Percentiles rank a stretch among this genome's conserved stretches.
These are phyloP conservation scores for Luffa acutangula DNA, from an alignment of 306 rosid species.

Conservation along the genomic window DNA sequence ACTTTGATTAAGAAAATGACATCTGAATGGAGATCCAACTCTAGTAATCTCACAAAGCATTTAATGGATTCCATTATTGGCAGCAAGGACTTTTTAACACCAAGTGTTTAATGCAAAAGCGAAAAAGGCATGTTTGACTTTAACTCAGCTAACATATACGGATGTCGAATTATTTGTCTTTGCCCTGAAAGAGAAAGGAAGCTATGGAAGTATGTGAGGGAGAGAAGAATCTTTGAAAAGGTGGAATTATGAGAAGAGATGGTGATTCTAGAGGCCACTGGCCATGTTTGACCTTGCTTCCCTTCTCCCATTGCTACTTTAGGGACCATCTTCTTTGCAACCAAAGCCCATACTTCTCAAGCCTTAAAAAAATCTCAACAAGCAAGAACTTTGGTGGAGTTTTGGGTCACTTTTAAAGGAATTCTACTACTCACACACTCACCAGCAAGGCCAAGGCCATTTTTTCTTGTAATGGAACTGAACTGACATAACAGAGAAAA, in stretches of 20 bases:
- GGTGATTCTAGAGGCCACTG: constrained; percentile 2
- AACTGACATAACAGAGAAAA: neutral
- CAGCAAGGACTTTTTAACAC: neutral
- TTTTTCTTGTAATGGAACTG: neutral
- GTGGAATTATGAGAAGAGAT: neutral
- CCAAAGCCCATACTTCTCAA: neutral
- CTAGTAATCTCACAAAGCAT: neutral
- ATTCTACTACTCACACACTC: neutral
- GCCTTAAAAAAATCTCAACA: neutral
- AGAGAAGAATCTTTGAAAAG: constrained; percentile 4
- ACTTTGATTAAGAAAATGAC: neutral
- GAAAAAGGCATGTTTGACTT: constrained; percentile 7
- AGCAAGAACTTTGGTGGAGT: neutral
- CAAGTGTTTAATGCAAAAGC: neutral
- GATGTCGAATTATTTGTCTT: neutral
- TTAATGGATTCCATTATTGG: neutral
- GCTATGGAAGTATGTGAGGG: neutral
- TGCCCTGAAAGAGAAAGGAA: neutral
- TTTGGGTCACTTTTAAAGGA: neutral
- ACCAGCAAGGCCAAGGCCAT: neutral
- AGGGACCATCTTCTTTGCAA: neutral
- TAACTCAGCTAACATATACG: neutral
- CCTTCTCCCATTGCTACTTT: neutral
- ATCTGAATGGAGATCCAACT: neutral
- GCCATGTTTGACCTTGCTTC: neutral